Conservation (phyloP, 1,284 basidiomycete genomes). For the Trametes polyzona region DNA sequence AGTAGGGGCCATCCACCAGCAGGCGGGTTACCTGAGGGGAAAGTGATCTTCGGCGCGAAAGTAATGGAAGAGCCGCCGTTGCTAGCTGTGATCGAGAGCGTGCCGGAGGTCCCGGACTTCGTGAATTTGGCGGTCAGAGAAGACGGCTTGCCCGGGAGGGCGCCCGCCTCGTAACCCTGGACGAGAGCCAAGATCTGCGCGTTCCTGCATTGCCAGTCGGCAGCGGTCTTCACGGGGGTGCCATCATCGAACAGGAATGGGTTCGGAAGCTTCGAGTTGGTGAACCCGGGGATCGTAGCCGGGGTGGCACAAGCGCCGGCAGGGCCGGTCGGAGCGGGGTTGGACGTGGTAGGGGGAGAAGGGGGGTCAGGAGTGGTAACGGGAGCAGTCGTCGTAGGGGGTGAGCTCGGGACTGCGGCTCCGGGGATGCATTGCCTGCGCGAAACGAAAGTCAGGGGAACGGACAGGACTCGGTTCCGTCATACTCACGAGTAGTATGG, state of each 20-base stretch:
- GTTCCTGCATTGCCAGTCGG: constrained; percentile 53
- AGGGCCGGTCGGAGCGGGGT: constrained; percentile 8
- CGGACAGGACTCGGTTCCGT: too few relatives aligned
- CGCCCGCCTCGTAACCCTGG: constrained; percentile 53
- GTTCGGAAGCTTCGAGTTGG: constrained; percentile 47
- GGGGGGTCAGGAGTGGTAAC: background rate
- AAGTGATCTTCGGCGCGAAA: constrained; percentile 47
- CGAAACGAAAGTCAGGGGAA: background rate
- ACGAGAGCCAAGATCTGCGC: constrained; percentile 50
- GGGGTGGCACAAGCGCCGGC: constrained; percentile 27
- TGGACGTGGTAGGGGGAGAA: background rate
- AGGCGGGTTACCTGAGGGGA: constrained; percentile 47
- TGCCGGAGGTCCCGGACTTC: constrained; percentile 39
- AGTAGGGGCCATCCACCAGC: constrained; percentile 48
- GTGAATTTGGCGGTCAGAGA: constrained; percentile 44
- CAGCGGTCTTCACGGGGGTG: constrained; percentile 41
- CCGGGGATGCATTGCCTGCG: constrained; percentile 22
- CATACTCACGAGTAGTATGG: constrained; percentile 22
- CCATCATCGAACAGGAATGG: constrained; percentile 53
- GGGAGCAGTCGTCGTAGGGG: constrained; percentile 4
- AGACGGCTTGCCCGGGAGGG: constrained; percentile 46
- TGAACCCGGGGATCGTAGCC: constrained; percentile 32
- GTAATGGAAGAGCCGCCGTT: constrained; percentile 48
- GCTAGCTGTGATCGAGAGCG: constrained; percentile 47
- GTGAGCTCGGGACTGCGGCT: constrained; percentile 1